Base-by-base conservation (phyloP, 2,329 filamentous ascomycete genomes). In the Didymosphaeria variabile region DNA sequence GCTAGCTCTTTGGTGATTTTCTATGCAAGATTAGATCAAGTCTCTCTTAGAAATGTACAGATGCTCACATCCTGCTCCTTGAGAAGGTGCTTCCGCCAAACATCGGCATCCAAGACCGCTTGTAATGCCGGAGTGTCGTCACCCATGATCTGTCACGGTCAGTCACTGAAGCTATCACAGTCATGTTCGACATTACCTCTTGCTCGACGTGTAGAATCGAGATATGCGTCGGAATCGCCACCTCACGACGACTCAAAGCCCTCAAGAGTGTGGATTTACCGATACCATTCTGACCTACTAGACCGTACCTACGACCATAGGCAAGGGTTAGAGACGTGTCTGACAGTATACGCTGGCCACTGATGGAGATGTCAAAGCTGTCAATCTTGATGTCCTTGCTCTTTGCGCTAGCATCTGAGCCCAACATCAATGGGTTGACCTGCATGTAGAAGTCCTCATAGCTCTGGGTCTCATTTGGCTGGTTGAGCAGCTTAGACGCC, bases 401-500 rank as follows among this genome's bases (percentile, higher is more conserved):
- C 89, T 98, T 99, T 55, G 81, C 79, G 51, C 73, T 69, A 34
- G 89, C 86, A 61, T 89, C 88, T 23, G 85, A 82, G 57, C 93
- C 94, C 62, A 98, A 74, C 77, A 98, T 94, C 65, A 99, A 86
- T 63, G 95, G 95, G 79, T 99, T 99, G 83, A 99, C 95, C 57
- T 93, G 91, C 95, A 99, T 98, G 87, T 97, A 99, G 82, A 99
- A 98, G 78, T 99, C 95, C 81, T 99, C 95, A 78, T 99, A 99
- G 44, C 93, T 96, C 84, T 97, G 90, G 13, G 94, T 84, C 72
- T 90, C 87, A 72, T 94, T 91, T 4, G 92, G 86, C 79, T 92
- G 88, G 75, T 96, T 90, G 67, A 99, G 88, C 68, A 99, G 84
- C 68, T 89, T 90, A 13, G 95, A 98, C 0, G 95, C 92, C 82